phyloP scores from a whole-genome alignment of 352 stramenopile species.

The Saprolegnia diclina region DNA sequence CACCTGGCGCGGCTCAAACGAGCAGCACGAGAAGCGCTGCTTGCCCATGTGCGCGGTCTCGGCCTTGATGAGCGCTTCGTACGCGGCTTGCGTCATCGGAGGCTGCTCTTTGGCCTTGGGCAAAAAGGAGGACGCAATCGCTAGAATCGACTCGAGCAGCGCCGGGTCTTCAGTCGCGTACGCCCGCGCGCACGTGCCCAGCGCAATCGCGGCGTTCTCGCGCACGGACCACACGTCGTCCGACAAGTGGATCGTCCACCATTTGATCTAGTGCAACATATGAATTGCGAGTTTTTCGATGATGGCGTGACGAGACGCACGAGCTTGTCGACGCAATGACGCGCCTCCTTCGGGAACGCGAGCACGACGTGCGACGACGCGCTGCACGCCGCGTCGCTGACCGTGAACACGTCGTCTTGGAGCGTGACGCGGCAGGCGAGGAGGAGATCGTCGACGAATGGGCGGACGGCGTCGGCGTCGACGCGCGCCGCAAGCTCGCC shows the following conservation, averaged over 20 bases:
- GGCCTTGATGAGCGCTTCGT: constrained; percentile 88
- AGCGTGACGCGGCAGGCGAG: constrained; percentile 92
- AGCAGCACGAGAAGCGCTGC: constrained; percentile 93
- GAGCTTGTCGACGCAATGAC: constrained; percentile 80
- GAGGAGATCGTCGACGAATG: constrained; percentile 62
- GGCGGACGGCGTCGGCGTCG: constrained; percentile 50
- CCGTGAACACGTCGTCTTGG: constrained; percentile 93
- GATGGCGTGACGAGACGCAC: constrained; percentile 40
- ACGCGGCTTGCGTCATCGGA: constrained; percentile 88
- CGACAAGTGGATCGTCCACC: constrained; percentile 93
- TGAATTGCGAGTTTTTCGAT: constrained; percentile 32
- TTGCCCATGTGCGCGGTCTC: constrained; percentile 89
- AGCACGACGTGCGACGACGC: constrained; percentile 73
- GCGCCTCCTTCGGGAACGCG: constrained; percentile 84
- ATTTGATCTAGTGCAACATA: constrained; percentile 24
- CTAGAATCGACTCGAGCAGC: constrained; percentile 64
- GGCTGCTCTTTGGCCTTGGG: constrained; percentile 87
- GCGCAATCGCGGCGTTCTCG: constrained; percentile 91
- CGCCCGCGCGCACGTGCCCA: constrained; percentile 90
- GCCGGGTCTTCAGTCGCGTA: constrained; percentile 74
- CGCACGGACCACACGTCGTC: constrained; percentile 97
- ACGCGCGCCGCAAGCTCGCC: constrained; percentile 92
- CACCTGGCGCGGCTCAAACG: constrained; percentile 90
- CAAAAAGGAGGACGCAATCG: constrained; percentile 63
- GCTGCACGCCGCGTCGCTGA: constrained; percentile 94